Percentiles rank a stretch among this genome's conserved stretches.
Evolutionary conservation across 208 protist species (phyloP).

Genomic region (Crithidia fasciculata): DNA sequence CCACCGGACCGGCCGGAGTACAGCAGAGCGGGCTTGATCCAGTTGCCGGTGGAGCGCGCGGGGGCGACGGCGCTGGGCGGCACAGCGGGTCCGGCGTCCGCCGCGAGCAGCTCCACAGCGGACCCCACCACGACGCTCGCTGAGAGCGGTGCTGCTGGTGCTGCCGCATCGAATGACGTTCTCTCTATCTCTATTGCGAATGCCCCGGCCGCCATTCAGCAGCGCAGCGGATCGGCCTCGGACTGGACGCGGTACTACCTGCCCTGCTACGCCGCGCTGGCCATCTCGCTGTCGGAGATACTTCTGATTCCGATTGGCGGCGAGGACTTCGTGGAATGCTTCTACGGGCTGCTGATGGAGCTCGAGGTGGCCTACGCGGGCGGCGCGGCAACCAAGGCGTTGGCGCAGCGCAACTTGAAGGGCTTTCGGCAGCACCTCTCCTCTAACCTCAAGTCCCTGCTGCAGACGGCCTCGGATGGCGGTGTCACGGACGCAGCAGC

Average conservation of each 20-base stretch:
- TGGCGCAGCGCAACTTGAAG: conserved; percentile 60
- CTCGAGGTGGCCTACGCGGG: conserved; percentile 59
- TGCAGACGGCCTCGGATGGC: conserved; percentile 9
- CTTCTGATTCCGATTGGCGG: conserved; percentile 51
- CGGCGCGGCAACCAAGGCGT: conserved; percentile 45
- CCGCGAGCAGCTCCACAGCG: neutral
- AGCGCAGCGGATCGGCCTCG: conserved; percentile 29
- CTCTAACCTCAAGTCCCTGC: conserved; percentile 10
- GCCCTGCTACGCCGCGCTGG: conserved; percentile 56
- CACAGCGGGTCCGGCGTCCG: neutral
- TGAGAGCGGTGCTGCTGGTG: neutral
- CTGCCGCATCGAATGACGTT: neutral
- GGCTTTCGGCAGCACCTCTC: conserved; percentile 62
- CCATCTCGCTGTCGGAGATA: conserved; percentile 69
- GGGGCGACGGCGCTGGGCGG: neutral
- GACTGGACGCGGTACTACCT: conserved; percentile 45
- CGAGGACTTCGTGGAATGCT: conserved; percentile 63
- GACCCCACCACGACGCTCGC: neutral
- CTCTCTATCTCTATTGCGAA: conserved; percentile 31
- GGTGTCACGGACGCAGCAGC: neutral
- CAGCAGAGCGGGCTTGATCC: conserved; percentile 22
- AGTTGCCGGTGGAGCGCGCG: conserved; percentile 22
- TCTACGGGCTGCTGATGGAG: conserved; percentile 74
- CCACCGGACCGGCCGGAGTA: conserved; percentile 10
- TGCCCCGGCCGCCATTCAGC: conserved; percentile 31